Percentiles rank a stretch among this genome's conserved stretches.
phyloP scores from a whole-genome alignment of 2,329 filamentous ascomycete species.

The Keithomyces neogunnii region DNA sequence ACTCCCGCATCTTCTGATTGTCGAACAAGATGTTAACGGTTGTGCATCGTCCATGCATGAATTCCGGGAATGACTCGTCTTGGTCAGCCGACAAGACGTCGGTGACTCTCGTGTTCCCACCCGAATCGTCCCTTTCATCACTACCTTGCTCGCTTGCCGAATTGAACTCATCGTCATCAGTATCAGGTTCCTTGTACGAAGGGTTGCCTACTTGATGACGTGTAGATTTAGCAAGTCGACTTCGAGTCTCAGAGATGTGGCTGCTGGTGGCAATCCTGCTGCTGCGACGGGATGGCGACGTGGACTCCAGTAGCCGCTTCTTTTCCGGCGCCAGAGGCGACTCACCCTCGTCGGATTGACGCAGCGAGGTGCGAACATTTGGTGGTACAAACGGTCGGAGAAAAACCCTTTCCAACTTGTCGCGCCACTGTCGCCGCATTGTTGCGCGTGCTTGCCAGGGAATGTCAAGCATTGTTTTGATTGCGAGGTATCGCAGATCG shows the following conservation, averaged over 20 bases:
- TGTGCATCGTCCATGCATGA: constrained; percentile 61
- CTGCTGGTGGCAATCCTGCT: constrained; percentile 23
- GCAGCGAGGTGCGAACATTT: constrained; percentile 14
- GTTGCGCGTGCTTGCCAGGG: constrained; percentile 75
- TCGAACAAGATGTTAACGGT: constrained; percentile 66
- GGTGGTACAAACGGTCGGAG: constrained; percentile 40
- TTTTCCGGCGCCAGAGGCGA: constrained; percentile 10
- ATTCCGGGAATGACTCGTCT: constrained; percentile 11
- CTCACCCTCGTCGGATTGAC: constrained; percentile 10
- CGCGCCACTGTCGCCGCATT: constrained; percentile 72
- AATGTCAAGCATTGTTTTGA: constrained; percentile 71
- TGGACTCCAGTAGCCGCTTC: constrained; percentile 10
- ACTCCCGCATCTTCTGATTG: constrained; percentile 64
- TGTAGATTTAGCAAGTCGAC: constrained; percentile 10
- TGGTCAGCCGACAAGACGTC: neutral
- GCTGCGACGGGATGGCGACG: constrained; percentile 27
- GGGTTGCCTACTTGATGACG: constrained; percentile 12
- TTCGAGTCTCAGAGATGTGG: constrained; percentile 15
- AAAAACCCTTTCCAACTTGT: constrained; percentile 61
- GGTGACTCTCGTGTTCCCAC: constrained; percentile 1
- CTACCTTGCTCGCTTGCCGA: constrained; percentile 8
- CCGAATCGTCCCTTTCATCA: constrained; percentile 5
- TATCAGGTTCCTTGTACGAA: constrained; percentile 38
- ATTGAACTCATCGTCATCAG: constrained; percentile 34
- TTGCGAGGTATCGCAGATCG: constrained; percentile 58